A percentile compares a stretch with the other conserved stretches of the same genome.
These are phyloP conservation scores for Macadamia tetraphylla DNA, from an alignment of 164 flowering plant species.

Conservation along the genomic window DNA sequence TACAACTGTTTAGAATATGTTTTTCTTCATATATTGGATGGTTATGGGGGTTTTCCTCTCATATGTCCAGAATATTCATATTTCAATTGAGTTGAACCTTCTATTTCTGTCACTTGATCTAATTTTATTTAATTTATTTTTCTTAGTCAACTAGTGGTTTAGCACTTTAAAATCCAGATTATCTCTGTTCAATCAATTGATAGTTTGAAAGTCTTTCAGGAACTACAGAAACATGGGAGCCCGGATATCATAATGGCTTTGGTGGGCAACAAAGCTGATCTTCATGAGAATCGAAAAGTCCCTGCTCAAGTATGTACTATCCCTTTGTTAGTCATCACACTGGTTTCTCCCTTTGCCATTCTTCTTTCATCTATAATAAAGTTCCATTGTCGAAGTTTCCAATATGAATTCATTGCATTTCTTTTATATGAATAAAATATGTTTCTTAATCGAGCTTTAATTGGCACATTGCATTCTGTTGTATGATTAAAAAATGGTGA, in stretches of 20 bases:
- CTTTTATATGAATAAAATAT: background rate
- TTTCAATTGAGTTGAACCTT: no score
- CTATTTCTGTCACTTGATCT: no score
- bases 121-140: no score
- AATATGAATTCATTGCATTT: background rate
- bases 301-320: conserved; percentile 52
- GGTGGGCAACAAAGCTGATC: conserved; percentile 99
- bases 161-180: no score
- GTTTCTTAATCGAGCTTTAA: background rate
- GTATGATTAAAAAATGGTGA: background rate
- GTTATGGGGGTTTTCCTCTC: no score
- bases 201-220: conserved; percentile 36
- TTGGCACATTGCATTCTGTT: background rate
- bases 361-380: no score
- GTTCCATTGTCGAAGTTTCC: background rate
- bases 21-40: no score
- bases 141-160: no score
- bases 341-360: no score
- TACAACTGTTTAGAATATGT: no score
- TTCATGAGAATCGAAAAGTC: conserved; percentile 80
- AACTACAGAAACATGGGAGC: conserved; percentile 93
- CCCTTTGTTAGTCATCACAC: background rate
- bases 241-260: conserved; percentile 94
- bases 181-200: background rate
- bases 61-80: no score